Evolutionary conservation across 2,329 filamentous ascomycete genomes (phyloP).

Genomic region (Bipolaris zeicola): DNA sequence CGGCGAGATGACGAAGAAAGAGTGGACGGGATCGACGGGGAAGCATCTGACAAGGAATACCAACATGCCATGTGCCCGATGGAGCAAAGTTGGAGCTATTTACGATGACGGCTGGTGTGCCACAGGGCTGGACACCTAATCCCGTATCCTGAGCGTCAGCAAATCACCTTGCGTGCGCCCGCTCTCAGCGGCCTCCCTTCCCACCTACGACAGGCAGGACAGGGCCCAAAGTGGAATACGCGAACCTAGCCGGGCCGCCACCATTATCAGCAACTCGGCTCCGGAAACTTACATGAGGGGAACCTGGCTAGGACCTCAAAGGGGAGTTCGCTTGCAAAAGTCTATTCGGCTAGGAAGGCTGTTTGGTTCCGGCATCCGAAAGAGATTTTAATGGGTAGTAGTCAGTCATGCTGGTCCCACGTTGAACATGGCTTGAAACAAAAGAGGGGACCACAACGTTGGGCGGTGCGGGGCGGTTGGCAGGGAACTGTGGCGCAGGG

Average conservation of each 20-base stretch:
- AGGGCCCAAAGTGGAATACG: too few species aligned
- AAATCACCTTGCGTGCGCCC: constrained; percentile 8
- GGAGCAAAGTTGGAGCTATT: background rate
- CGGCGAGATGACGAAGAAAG: constrained; percentile 12
- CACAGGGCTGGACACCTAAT: constrained; percentile 1
- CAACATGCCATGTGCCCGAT: background rate
- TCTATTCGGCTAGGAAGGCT: too few species aligned
- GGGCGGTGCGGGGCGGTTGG: constrained; percentile 1
- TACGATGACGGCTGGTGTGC: background rate
- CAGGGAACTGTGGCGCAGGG: constrained; percentile 4
- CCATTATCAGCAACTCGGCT: too few species aligned
- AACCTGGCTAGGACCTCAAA: too few species aligned
- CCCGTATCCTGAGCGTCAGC: constrained; percentile 12
- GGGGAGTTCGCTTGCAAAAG: too few species aligned
- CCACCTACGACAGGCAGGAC: background rate
- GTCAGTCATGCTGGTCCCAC: background rate
- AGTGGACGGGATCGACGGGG: constrained; percentile 13
- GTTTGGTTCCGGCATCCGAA: background rate
- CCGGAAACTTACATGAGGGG: too few species aligned
- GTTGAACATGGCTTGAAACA: background rate
- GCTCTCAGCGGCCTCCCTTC: background rate
- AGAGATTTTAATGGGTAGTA: background rate
- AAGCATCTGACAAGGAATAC: constrained; percentile 5
- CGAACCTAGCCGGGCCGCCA: too few species aligned
- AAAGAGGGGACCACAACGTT: background rate